Conservation (phyloP, 495 filamentous ascomycete genomes). For the Tuber borchii region DNA sequence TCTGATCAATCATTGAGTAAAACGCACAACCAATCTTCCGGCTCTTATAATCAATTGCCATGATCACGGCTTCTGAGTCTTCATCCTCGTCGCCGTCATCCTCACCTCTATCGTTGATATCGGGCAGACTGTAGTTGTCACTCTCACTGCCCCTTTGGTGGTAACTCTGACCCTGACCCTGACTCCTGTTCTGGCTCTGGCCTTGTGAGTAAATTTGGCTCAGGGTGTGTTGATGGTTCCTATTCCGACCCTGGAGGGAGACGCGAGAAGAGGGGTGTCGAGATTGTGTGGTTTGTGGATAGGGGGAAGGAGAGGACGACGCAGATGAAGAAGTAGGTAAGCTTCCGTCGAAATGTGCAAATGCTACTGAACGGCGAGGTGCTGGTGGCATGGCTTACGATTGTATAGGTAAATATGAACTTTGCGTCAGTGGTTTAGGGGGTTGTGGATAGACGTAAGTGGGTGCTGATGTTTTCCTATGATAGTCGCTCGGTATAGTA, state of each 20-base stretch:
- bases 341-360: slow-evolving; percentile 7
- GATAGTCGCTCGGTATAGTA: background rate
- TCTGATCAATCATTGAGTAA: slow-evolving; percentile 68
- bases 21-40: slow-evolving; percentile 80
- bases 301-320: slow-evolving; percentile 3
- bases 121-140: background rate
- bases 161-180: background rate
- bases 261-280: background rate
- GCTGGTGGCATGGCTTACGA: slow-evolving; percentile 16
- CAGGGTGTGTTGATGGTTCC: background rate
- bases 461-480: background rate
- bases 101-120: background rate
- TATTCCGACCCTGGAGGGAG: background rate
- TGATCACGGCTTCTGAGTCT: slow-evolving; percentile 66
- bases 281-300: slow-evolving; percentile 11
- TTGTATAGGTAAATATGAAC: background rate
- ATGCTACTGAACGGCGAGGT: slow-evolving; percentile 29
- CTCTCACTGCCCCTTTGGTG: background rate
- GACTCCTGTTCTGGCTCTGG: background rate
- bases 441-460: background rate
- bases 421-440: background rate
- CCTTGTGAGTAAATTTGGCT: background rate
- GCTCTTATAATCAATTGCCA: slow-evolving; percentile 71
- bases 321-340: slow-evolving; percentile 4
- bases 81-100: slow-evolving; percentile 45